Evolutionary conservation across 768 basidiomycete species (phyloP), one percentile per base, ranked within the genome.

Genomic region (Lyophyllum decastes): DNA sequence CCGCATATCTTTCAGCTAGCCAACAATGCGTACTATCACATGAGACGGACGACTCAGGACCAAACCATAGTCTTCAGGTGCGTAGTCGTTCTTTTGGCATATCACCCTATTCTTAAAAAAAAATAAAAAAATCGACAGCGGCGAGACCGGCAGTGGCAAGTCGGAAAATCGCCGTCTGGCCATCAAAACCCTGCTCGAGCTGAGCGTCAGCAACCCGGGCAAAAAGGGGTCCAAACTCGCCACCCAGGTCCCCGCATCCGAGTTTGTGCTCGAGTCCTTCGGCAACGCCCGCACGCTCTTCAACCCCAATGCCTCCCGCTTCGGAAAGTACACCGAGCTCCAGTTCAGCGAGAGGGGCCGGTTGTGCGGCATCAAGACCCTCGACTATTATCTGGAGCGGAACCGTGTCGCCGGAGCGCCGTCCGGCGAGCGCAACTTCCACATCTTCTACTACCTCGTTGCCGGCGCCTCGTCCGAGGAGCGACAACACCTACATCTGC

Each of bases 261-360:
- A 97, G 78, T 98, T 94, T 71, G 92, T 98, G 59, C 88, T 98
- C 60, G 95, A 98, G 72, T 80, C 93, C 0, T 98, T 98, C 68
- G 96, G 96, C 16, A 90, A 92, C 64, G 92, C 95, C 19, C 89
- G 92, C 58, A 94, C 94, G 1, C 84, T 94, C 54, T 89, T 92
- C 76, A 97, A 98, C 68, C 84, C 92, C 47, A 97, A 97, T 67
- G 95, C 96, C 14, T 98, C 97, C 27, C 89, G 94, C 48, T 97
- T 96, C 69, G 97, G 96, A 55, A 95, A 96, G 71, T 99, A 99
- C 72, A 97, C 95, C 45, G 97, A 99, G 68, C 82, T 99, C 0
- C 97, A 98, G 73, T 98, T 98, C 76, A 92, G 85, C 52, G 95
- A 98, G 33, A 88, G 91, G 21, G 95, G 95, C 7, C 83, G 95